These are phyloP conservation scores for Exophiala alcalophila DNA, from an alignment of 2,329 filamentous ascomycete species.

Conservation along the genomic window DNA sequence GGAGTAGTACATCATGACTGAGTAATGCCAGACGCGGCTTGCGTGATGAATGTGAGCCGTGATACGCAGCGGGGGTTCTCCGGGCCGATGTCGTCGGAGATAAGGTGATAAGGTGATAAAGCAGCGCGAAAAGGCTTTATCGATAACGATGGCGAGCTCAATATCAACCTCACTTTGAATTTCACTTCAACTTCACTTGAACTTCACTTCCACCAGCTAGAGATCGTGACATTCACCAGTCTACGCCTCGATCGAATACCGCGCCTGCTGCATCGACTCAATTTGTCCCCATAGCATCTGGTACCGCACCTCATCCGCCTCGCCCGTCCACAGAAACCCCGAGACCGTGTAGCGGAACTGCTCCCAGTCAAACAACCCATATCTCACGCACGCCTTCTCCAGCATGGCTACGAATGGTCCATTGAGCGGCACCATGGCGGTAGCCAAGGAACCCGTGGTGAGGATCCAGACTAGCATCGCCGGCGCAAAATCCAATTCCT, in stretches of 20 bases:
- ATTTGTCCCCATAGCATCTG: slow-evolving; percentile 10
- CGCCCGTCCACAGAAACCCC: slow-evolving; percentile 18
- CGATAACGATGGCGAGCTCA: no score
- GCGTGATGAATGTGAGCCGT: no score
- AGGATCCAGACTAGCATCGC: slow-evolving; percentile 17
- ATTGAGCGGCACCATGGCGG: neutral
- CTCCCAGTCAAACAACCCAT: slow-evolving; percentile 10
- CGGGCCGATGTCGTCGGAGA: no score
- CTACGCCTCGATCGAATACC: neutral
- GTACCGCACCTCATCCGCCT: slow-evolving; percentile 17
- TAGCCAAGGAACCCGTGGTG: slow-evolving; percentile 8
- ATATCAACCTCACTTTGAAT: no score
- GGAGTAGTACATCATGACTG: no score
- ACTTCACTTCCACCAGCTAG: no score
- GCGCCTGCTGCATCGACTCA: neutral
- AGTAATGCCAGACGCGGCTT: no score
- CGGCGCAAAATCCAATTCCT: slow-evolving; percentile 19
- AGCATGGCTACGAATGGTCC: slow-evolving; percentile 13
- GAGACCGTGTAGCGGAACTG: slow-evolving; percentile 7
- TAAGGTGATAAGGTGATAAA: no score
- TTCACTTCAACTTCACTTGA: no score
- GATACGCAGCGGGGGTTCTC: no score
- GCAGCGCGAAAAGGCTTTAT: no score
- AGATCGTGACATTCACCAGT: no score
- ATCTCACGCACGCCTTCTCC: slow-evolving; percentile 9